A percentile compares a stretch with the other conserved stretches of the same genome.
Conservation (phyloP, 352 stramenopile species). For the Phytophthora pinifolia region DNA sequence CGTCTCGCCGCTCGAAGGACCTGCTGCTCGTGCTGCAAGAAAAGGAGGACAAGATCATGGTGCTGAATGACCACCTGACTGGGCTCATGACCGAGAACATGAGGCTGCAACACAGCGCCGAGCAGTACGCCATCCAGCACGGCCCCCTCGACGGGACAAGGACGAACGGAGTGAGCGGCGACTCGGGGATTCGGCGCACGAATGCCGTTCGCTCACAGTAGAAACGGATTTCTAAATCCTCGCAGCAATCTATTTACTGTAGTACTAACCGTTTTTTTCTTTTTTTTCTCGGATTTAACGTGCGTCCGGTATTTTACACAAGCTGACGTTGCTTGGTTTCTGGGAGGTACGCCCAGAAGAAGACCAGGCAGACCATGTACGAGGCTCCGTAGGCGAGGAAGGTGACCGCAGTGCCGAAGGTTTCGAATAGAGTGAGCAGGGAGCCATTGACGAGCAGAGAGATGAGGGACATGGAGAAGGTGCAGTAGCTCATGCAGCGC, state of each 20-base stretch:
- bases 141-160: slow-evolving; percentile 26
- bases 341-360: slow-evolving; percentile 70
- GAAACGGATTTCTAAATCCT: not conserved
- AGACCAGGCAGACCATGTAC: slow-evolving; percentile 68
- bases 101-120: slow-evolving; percentile 71
- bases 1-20: slow-evolving; percentile 51
- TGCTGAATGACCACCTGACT: slow-evolving; percentile 86
- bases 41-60: slow-evolving; percentile 81
- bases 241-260: slow-evolving; percentile 34
- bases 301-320: slow-evolving; percentile 32
- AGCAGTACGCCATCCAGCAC: slow-evolving; percentile 51
- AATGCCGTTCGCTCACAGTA: slow-evolving; percentile 31
- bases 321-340: slow-evolving; percentile 82
- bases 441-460: slow-evolving; percentile 83
- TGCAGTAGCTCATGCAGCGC: slow-evolving; percentile 89
- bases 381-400: slow-evolving; percentile 66
- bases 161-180: slow-evolving; percentile 25
- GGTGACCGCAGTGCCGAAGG: slow-evolving; percentile 59
- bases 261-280: slow-evolving; percentile 15
- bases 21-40: slow-evolving; percentile 48
- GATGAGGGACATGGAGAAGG: slow-evolving; percentile 86
- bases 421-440: slow-evolving; percentile 77
- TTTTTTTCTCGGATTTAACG: not conserved
- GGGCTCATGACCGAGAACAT: slow-evolving; percentile 81
- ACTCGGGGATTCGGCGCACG: slow-evolving; percentile 38